Conservation (phyloP, 2,329 filamentous ascomycete species). For the Cercospora canescens region DNA sequence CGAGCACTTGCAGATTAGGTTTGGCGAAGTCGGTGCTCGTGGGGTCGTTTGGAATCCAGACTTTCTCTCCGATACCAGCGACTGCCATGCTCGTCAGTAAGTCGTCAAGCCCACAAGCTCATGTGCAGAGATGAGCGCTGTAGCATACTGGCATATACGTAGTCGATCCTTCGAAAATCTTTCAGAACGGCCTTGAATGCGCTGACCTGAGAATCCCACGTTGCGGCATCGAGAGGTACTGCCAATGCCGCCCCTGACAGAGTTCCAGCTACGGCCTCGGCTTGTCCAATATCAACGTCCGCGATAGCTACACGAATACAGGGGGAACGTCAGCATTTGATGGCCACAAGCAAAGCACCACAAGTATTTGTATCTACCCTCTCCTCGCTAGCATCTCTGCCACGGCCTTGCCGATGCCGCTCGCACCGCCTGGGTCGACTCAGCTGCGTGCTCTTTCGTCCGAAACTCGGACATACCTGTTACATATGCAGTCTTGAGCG, state of each 20-base stretch:
- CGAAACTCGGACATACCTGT: slow-evolving; percentile 4
- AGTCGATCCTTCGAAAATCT: slow-evolving; percentile 40
- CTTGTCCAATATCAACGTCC: slow-evolving; percentile 35
- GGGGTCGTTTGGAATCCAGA: slow-evolving; percentile 36
- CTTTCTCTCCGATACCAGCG: slow-evolving; percentile 42
- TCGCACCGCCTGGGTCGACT: slow-evolving; percentile 15
- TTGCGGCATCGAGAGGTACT: slow-evolving; percentile 35
- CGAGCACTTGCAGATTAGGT: slow-evolving; percentile 42
- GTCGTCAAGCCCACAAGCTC: neutral
- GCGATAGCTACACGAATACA: slow-evolving; percentile 55
- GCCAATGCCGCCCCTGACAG: slow-evolving; percentile 26
- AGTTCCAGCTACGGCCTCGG: slow-evolving; percentile 28
- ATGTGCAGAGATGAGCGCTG: slow-evolving; percentile 29
- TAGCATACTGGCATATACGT: slow-evolving; percentile 37
- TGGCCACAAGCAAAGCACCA: neutral
- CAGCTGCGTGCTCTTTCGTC: neutral
- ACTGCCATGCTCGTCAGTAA: neutral
- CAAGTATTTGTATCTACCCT: slow-evolving; percentile 16
- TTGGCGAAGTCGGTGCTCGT: slow-evolving; percentile 35
- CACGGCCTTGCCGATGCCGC: slow-evolving; percentile 40
- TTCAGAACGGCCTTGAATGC: slow-evolving; percentile 40
- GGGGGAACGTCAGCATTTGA: neutral
- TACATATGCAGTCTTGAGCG: slow-evolving; percentile 17
- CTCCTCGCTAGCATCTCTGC: slow-evolving; percentile 32
- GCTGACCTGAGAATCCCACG: slow-evolving; percentile 40